phyloP scores from a whole-genome alignment of 768 basidiomycete species.

The Lactifluus subvellereus region DNA sequence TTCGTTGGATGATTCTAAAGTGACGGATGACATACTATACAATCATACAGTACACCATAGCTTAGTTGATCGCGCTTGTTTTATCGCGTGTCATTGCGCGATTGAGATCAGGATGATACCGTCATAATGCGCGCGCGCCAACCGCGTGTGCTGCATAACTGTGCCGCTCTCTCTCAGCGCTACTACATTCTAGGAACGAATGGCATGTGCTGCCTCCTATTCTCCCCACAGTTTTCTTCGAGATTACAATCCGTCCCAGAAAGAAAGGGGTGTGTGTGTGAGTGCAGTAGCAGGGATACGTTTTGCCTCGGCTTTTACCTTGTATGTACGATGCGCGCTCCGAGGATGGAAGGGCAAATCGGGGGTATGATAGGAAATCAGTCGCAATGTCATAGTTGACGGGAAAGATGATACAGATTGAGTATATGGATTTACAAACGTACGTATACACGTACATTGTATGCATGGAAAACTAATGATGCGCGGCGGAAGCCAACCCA shows the following conservation, averaged over 20 bases:
- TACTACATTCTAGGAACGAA: background rate
- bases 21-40: background rate
- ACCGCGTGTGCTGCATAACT: background rate
- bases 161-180: background rate
- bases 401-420: background rate
- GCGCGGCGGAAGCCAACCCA: too few species aligned
- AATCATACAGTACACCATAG: too few species aligned
- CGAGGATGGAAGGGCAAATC: slow-evolving; percentile 14
- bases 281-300: too few species aligned
- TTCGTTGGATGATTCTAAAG: background rate
- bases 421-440: slow-evolving; percentile 12
- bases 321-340: background rate
- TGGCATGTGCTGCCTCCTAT: background rate
- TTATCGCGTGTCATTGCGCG: background rate
- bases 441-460: slow-evolving; percentile 16
- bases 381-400: background rate
- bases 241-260: too few species aligned
- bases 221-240: background rate
- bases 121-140: slow-evolving; percentile 13
- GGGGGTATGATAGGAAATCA: background rate
- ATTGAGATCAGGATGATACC: slow-evolving; percentile 1
- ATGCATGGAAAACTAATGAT: too few species aligned
- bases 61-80: background rate
- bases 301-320: background rate
- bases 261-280: too few species aligned